Conservation (phyloP, 2,329 filamentous ascomycete species). For the Penicillium sclerotigenum region DNA sequence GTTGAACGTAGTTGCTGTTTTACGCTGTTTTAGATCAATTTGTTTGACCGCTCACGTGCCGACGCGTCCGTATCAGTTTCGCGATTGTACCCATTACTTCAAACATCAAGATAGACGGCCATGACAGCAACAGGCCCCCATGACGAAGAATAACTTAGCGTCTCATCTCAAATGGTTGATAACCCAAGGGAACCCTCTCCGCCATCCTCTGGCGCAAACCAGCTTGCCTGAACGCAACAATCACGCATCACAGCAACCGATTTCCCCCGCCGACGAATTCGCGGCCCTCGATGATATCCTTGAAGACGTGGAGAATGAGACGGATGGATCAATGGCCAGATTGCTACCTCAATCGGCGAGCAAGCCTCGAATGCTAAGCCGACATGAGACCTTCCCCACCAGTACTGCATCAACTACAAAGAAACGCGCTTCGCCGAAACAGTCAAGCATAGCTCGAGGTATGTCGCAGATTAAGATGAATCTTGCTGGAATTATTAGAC, state of each 20-base stretch:
- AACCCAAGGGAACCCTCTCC: slow-evolving; percentile 37
- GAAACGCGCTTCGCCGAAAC: slow-evolving; percentile 11
- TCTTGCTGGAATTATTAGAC: neutral
- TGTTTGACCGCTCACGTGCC: slow-evolving; percentile 26
- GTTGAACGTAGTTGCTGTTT: neutral
- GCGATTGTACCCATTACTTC: slow-evolving; percentile 10
- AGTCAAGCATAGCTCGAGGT: slow-evolving; percentile 27
- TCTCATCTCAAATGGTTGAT: slow-evolving; percentile 49
- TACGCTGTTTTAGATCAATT: slow-evolving; percentile 6
- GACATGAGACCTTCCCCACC: slow-evolving; percentile 20
- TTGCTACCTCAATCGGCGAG: slow-evolving; percentile 41
- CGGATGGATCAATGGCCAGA: slow-evolving; percentile 43
- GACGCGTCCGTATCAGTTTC: slow-evolving; percentile 20
- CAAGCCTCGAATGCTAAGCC: slow-evolving; percentile 42
- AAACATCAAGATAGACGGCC: slow-evolving; percentile 14
- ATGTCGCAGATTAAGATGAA: neutral
- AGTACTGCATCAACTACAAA: slow-evolving; percentile 22
- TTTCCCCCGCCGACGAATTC: slow-evolving; percentile 18
- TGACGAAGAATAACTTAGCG: slow-evolving; percentile 50
- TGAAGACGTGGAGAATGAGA: slow-evolving; percentile 27
- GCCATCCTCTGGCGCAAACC: slow-evolving; percentile 26
- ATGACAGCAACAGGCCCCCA: slow-evolving; percentile 39
- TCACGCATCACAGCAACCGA: slow-evolving; percentile 17
- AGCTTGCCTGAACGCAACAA: slow-evolving; percentile 26
- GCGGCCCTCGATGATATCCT: slow-evolving; percentile 19